Evolutionary conservation across 768 basidiomycete genomes (phyloP), one percentile per base, ranked within the genome.

Genomic region (Sarcomyxa edulis): DNA sequence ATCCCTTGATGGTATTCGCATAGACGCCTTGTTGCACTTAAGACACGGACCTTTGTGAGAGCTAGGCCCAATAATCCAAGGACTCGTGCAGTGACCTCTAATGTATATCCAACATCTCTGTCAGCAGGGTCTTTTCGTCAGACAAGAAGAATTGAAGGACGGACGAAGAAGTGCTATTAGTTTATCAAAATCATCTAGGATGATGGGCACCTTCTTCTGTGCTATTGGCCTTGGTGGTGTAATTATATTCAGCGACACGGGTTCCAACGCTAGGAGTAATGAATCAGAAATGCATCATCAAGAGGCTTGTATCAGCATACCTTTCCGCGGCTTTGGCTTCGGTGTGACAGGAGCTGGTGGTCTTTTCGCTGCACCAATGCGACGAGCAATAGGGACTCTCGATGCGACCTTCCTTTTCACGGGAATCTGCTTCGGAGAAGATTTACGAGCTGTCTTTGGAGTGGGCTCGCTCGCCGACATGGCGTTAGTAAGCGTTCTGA

Each of bases 11-110:
- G 61, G 12, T 62, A 58, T 35, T 84, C 75, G 18, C 76, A 74
- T 5, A 94, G 49, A 11, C 71, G 74, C 26, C 83, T 69, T 3
- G 80, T 68, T 11, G 80, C 60, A 37, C 81, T 76, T 18, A 97
- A 67, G 3, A 83, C 56, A 33, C 77, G 79, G 4, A 92, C 68
- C 43, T 82, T 83, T 12, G 74, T 65, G 4, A 92, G 59, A 2
- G 73, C 62, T 12, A 85, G 69, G 0, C 81, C 83, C 3, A 92
- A 59, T 7, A 91, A 48, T 2, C 87, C 84, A 12, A 90, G 69
- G 29, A 94, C 60, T 32, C 77, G 68, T 0, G 75, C 58, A 14
- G 68, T 62, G n/a, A n/a, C n/a, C n/a, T n/a, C n/a, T n/a, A n/a
- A n/a, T n/a, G n/a, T n/a, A n/a, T n/a, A n/a, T n/a, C n/a, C n/a